phyloP scores from a whole-genome alignment of 2,329 filamentous ascomycete species.

The Graphilbum fragrans region DNA sequence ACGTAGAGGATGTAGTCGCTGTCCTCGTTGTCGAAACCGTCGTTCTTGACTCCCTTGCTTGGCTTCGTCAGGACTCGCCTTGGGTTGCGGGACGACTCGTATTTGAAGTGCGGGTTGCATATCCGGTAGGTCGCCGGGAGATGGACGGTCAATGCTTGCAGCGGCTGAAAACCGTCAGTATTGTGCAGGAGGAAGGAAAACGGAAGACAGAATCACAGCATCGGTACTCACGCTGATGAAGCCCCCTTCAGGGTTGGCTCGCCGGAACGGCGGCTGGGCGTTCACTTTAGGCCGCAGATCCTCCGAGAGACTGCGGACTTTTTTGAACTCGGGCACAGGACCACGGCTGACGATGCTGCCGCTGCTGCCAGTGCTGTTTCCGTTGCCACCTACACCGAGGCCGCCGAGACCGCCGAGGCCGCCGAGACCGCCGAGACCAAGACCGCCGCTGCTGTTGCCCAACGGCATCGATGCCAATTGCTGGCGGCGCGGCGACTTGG shows the following conservation, averaged over 20 bases:
- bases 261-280: conserved; percentile 75
- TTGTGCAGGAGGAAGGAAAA: conserved; percentile 6
- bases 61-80: conserved; percentile 93
- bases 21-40: conserved; percentile 97
- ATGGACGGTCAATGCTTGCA: conserved; percentile 90
- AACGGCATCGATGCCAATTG: conserved; percentile 15
- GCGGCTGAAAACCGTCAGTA: conserved; percentile 44
- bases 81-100: conserved; percentile 94
- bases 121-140: conserved; percentile 94
- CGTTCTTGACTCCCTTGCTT: conserved; percentile 96
- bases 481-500: conserved; percentile 42
- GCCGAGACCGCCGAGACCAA: not conserved
- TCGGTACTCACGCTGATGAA: conserved; percentile 75
- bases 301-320: conserved; percentile 50
- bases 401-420: not conserved
- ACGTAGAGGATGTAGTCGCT: conserved; percentile 99
- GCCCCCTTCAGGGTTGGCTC: conserved; percentile 91
- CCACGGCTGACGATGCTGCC: conserved; percentile 33
- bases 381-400: conserved; percentile 1
- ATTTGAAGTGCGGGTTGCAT: conserved; percentile 96
- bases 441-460: conserved; percentile 4
- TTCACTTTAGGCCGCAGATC: conserved; percentile 79
- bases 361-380: not conserved
- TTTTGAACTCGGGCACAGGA: conserved; percentile 78
- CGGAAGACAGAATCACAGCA: not conserved